Evolutionary conservation across 805 yeast genomes (phyloP).

Genomic region (Metschnikowia lochheadii): DNA sequence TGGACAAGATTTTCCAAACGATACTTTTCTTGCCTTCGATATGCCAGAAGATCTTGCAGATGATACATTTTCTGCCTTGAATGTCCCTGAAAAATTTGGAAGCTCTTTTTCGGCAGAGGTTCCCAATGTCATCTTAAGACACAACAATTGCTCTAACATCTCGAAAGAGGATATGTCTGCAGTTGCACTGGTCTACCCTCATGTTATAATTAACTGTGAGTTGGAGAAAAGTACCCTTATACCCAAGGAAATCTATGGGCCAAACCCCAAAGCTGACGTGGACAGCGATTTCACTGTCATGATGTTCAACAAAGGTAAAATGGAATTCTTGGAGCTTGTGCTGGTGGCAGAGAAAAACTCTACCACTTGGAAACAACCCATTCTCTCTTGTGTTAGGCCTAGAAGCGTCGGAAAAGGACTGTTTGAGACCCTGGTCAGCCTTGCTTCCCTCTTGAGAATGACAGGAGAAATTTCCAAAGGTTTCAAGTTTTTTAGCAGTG

Average conservation of each 20-base stretch:
- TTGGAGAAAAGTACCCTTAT: slow-evolving; percentile 10
- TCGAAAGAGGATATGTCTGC: slow-evolving; percentile 5
- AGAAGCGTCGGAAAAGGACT: slow-evolving; percentile 6
- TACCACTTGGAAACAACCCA: slow-evolving; percentile 5
- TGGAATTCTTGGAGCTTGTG: slow-evolving; percentile 5
- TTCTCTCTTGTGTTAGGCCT: slow-evolving; percentile 10
- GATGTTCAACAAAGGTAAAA: neutral
- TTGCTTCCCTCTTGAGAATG: neutral
- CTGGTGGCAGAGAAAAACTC: slow-evolving; percentile 2
- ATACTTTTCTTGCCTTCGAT: too few relatives aligned
- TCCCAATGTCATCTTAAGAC: neutral
- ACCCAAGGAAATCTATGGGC: slow-evolving; percentile 6
- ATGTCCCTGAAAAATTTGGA: neutral
- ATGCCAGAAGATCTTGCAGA: neutral
- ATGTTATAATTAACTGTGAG: slow-evolving; percentile 12
- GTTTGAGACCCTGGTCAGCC: slow-evolving; percentile 7
- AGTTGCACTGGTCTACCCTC: slow-evolving; percentile 9
- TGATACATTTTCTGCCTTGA: neutral
- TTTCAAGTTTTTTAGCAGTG: slow-evolving; percentile 6
- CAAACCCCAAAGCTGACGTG: neutral
- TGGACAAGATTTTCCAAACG: too few relatives aligned
- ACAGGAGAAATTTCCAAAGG: slow-evolving; percentile 3
- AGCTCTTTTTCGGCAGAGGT: neutral
- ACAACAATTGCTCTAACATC: slow-evolving; percentile 9
- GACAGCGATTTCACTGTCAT: neutral